Conservation (phyloP, 257 asterid genomes). For the Fraxinus cuspidata region DNA sequence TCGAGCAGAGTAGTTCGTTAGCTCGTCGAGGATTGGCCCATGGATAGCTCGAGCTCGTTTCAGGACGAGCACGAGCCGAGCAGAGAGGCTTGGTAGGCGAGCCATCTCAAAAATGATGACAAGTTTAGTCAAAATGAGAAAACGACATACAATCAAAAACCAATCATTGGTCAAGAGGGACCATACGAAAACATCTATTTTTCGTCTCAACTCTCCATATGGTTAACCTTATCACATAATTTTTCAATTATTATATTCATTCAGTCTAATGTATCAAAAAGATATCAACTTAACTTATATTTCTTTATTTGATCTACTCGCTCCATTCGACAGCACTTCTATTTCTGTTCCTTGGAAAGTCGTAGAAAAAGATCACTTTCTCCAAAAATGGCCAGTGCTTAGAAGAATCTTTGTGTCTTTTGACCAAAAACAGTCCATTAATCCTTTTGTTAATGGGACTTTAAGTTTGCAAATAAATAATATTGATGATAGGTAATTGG, state of each 20-base stretch:
- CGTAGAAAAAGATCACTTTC: conserved; percentile 21
- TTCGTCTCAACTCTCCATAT: no score
- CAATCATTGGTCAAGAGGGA: no score
- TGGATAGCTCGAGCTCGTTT: no score
- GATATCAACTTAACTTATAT: not conserved
- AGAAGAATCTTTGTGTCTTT: conserved; percentile 36
- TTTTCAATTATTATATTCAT: not conserved
- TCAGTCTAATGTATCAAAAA: not conserved
- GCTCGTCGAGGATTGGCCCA: no score
- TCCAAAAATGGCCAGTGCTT: conserved; percentile 32
- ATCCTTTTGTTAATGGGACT: conserved; percentile 20
- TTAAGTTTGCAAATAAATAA: conserved; percentile 17
- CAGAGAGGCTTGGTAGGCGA: no score
- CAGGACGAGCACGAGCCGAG: no score
- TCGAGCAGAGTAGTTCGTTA: no score
- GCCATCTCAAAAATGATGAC: no score
- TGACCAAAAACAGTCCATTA: conserved; percentile 32
- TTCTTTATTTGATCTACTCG: conserved; percentile 6
- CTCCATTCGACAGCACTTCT: conserved; percentile 23
- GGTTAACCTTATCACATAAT: no score
- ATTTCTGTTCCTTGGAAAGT: conserved; percentile 24
- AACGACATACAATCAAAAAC: no score
- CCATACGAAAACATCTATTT: no score
- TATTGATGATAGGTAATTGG: not conserved
- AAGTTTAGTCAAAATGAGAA: no score